These are phyloP conservation scores for Alternaria arborescens DNA, from an alignment of 2,329 filamentous ascomycete genomes.

Conservation along the genomic window DNA sequence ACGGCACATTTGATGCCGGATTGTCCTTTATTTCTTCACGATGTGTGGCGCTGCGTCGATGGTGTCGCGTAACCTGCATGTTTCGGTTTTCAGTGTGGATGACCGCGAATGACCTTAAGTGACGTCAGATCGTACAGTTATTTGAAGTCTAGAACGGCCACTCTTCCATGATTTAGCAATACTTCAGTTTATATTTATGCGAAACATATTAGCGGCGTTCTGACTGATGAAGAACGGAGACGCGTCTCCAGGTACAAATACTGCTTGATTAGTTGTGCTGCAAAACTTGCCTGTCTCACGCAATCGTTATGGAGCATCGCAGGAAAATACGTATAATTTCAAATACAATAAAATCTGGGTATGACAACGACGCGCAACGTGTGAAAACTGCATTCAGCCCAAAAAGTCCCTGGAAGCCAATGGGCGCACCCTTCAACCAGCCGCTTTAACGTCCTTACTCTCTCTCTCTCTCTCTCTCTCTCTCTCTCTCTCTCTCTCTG, in stretches of 20 bases:
- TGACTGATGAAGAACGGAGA: background rate
- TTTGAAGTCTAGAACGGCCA: background rate
- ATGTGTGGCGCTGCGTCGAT: conserved; percentile 1
- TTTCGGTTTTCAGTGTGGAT: background rate
- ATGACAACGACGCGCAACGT: background rate
- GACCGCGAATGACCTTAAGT: background rate
- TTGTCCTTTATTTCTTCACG: conserved; percentile 9
- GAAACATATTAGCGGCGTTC: background rate
- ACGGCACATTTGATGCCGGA: conserved; percentile 5
- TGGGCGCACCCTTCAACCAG: background rate
- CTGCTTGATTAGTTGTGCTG: too few relatives aligned
- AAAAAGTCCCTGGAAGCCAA: background rate
- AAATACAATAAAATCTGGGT: background rate
- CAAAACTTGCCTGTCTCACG: background rate
- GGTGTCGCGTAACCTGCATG: background rate
- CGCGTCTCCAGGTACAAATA: background rate
- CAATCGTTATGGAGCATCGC: background rate
- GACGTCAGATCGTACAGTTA: conserved; percentile 4
- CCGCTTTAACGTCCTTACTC: background rate
- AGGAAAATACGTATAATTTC: background rate
- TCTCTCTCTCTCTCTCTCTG: conserved; percentile 2
- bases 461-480: background rate
- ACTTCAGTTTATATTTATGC: background rate
- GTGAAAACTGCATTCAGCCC: background rate
- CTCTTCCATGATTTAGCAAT: background rate